phyloP scores from a whole-genome alignment of 1,284 basidiomycete species.

The Trichosporon ovoides region DNA sequence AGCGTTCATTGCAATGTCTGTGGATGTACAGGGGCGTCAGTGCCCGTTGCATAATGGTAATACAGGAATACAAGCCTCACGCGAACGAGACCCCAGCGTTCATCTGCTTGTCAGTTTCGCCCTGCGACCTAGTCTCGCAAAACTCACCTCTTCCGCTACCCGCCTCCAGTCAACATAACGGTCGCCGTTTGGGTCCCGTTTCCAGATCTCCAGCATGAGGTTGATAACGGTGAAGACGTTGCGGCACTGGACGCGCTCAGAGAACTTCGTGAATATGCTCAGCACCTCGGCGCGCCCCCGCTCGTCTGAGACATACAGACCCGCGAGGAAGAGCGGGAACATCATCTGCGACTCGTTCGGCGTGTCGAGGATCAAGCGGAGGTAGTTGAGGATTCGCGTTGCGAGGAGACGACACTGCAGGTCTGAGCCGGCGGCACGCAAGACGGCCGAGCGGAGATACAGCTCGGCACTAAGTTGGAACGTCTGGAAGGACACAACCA shows the following conservation, averaged over 20 bases:
- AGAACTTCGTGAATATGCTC: constrained; percentile 27
- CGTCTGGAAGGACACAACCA: constrained; percentile 31
- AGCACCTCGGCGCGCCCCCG: constrained; percentile 23
- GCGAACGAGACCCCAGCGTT: constrained; percentile 14
- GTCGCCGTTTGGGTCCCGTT: constrained; percentile 27
- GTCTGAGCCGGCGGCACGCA: constrained; percentile 23
- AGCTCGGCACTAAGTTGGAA: constrained; percentile 32
- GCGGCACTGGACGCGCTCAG: constrained; percentile 25
- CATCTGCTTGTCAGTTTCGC: constrained; percentile 4
- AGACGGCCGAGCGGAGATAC: constrained; percentile 32
- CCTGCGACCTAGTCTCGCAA: too few relatives aligned
- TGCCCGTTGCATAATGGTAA: too few relatives aligned
- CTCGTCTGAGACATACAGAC: constrained; percentile 27
- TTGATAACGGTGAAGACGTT: constrained; percentile 28
- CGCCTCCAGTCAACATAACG: constrained; percentile 28
- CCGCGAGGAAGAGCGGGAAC: constrained; percentile 37
- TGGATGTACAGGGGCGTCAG: too few relatives aligned
- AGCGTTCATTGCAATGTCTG: too few relatives aligned
- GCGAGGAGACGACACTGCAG: constrained; percentile 29
- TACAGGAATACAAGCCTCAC: not conserved
- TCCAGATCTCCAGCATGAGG: constrained; percentile 31
- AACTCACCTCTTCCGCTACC: constrained; percentile 22
- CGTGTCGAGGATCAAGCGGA: constrained; percentile 30
- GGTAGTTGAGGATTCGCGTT: constrained; percentile 24
- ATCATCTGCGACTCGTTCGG: constrained; percentile 34